phyloP scores from a whole-genome alignment of 305 asterid genomes.

The Rubia balearica region DNA sequence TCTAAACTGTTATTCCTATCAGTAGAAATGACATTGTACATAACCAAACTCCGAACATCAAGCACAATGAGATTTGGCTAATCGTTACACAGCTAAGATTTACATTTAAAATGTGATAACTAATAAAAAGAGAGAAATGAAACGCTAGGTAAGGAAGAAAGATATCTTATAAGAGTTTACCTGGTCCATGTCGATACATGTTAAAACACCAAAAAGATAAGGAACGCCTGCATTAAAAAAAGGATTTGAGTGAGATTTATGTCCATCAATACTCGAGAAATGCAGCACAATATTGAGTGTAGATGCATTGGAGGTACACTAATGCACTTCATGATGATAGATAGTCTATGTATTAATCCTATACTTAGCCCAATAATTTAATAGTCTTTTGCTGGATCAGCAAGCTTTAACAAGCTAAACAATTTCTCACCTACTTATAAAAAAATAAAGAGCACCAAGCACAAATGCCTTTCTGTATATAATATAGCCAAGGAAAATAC shows the following conservation, averaged over 20 bases:
- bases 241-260: constrained; percentile 2
- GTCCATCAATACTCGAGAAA: constrained; percentile 7
- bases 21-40: background rate
- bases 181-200: constrained; percentile 94
- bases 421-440: background rate
- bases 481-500: background rate
- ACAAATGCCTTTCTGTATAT: background rate
- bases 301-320: constrained; percentile 8
- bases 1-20: background rate
- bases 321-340: background rate
- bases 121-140: background rate
- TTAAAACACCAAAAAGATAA: constrained; percentile 86
- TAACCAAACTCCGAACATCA: background rate
- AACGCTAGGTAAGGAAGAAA: background rate
- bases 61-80: background rate
- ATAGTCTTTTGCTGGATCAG: background rate
- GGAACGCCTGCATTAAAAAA: constrained; percentile 59
- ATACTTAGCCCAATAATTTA: background rate
- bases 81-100: background rate
- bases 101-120: background rate
- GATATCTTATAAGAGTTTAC: constrained; percentile 25
- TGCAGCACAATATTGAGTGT: background rate
- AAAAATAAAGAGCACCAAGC: background rate
- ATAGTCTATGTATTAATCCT: background rate
- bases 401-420: background rate